Base-by-base conservation (phyloP, 768 basidiomycete genomes). In the Zangia roseola region DNA sequence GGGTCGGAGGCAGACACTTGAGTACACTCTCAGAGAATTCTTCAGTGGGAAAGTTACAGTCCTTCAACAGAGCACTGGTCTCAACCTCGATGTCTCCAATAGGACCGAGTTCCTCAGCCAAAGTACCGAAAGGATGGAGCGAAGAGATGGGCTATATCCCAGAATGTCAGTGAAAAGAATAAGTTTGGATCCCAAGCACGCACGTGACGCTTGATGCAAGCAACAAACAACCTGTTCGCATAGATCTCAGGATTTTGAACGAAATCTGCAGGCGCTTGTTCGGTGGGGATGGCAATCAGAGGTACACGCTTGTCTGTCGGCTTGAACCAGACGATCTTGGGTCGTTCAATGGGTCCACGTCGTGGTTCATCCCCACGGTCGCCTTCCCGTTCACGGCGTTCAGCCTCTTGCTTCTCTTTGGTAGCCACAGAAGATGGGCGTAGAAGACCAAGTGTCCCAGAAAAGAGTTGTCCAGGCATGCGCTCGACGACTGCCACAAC, bases 271-370 rank as follows among this genome's bases (percentile, higher is more conserved):
- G 97, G 97, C 0, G 97, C 95, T 70, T 99, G 97, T 62, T 99
- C 97, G 7, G 97, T 98, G 8, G 94, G 95, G 54, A 99, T 99
- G 47, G 97, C 97, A 61, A 99, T 97, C 35, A 98, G 79, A 37
- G 97, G 97, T 1, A 99, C 97, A 49, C 97, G 90, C 70, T 99
- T 99, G 75, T 97, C 94, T 23, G 95, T 97, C 5, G 97, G 97
- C 73, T 97, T 95, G 80, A 99, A 98, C 97, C 97, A 99, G 39
- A 99, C 94, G 56, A 99, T 99, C 78, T 97, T 98, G 54, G 95
- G 95, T 34, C 94, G 85, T 67, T 94, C 91, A 37, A 88, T 83
- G 1, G 84, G 83, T 24, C 75, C 77, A 38, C 87, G 85, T 59
- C 86, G 79, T 24, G 87, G 87, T 63, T 92, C 90, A 50, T 91